Evolutionary conservation across 805 yeast species (phyloP), one percentile per base, ranked within the genome.

Genomic region (Pichia thaimueangensis): DNA sequence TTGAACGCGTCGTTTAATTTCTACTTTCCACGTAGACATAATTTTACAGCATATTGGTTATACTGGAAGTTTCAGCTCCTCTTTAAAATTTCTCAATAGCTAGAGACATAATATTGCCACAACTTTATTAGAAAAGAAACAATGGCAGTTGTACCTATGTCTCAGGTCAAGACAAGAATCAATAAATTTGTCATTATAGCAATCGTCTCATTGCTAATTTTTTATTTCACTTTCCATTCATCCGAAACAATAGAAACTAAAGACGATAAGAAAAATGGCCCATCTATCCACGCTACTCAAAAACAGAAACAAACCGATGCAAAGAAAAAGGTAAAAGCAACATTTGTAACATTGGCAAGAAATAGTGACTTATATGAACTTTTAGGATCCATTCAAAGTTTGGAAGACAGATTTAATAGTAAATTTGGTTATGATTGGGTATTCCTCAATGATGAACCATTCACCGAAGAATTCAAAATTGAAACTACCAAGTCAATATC

Each of bases 401-500:
- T 89, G 39, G 96, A 91, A 64, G 96, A 87, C 62, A 70, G 96
- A 48, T 91, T 91, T 71, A 91, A 91, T 68, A 59, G 67, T 16
- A 73, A 83, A 43, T 88, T 68, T 65, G 72, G 85, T 48, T 91
- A 91, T 59, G 96, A 93, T 53, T 91, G 97, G 96, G 91, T 87
- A 24, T 91, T 91, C 61, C 69, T 91, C 52, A 91, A 89, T 62
- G 96, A 91, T 59, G 86, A 77, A 42, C 80, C 73, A 35, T 91
- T 91, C 65, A 70, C 76, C 35, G 86, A 84, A 2, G 93, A 86
- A 52, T 91, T 91, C 62, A 84, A 75, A 51, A 63, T 63, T 16
- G 72, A 76, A 21, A 83, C 94, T 9, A 50, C 73, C 1, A 73
- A 83, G 9, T 64, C 86, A 54, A 78, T 80, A 10, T 78, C 89